Conservation (phyloP, 2,329 filamentous ascomycete genomes). For the Sclerotinia sclerotiorum region DNA sequence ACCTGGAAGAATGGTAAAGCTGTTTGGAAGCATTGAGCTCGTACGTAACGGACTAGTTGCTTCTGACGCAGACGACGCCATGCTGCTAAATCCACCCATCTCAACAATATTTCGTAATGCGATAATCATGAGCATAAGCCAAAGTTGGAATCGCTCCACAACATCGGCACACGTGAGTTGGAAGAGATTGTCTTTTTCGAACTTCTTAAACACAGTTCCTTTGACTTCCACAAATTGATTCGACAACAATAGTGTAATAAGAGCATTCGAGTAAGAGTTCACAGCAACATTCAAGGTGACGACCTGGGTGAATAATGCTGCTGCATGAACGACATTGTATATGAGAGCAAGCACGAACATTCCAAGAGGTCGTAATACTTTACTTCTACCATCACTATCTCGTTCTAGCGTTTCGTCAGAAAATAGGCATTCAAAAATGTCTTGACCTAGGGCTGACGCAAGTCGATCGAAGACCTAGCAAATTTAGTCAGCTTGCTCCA, state of each 20-base stretch:
- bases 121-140: slow-evolving; percentile 96
- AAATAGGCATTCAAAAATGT: slow-evolving; percentile 93
- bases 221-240: slow-evolving; percentile 99
- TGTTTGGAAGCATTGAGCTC: slow-evolving; percentile 79
- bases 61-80: slow-evolving; percentile 48
- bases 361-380: slow-evolving; percentile 81
- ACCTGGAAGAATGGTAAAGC: slow-evolving; percentile 84
- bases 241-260: slow-evolving; percentile 87
- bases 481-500: slow-evolving; percentile 68
- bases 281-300: slow-evolving; percentile 97
- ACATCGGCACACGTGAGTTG: slow-evolving; percentile 96
- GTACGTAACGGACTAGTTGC: slow-evolving; percentile 57
- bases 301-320: slow-evolving; percentile 92
- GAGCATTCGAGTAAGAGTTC: slow-evolving; percentile 95
- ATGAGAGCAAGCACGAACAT: slow-evolving; percentile 84
- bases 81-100: slow-evolving; percentile 76
- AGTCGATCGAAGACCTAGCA: slow-evolving; percentile 86
- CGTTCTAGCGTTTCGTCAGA: slow-evolving; percentile 89
- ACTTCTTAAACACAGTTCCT: slow-evolving; percentile 96
- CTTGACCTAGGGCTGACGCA: slow-evolving; percentile 87
- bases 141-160: slow-evolving; percentile 94
- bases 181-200: slow-evolving; percentile 96
- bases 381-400: slow-evolving; percentile 83
- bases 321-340: slow-evolving; percentile 86
- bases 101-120: slow-evolving; percentile 95